A percentile compares a stretch with the other conserved stretches of the same genome.
Evolutionary conservation across 257 asterid species (phyloP).

Genomic region (Penstemon eatonii): DNA sequence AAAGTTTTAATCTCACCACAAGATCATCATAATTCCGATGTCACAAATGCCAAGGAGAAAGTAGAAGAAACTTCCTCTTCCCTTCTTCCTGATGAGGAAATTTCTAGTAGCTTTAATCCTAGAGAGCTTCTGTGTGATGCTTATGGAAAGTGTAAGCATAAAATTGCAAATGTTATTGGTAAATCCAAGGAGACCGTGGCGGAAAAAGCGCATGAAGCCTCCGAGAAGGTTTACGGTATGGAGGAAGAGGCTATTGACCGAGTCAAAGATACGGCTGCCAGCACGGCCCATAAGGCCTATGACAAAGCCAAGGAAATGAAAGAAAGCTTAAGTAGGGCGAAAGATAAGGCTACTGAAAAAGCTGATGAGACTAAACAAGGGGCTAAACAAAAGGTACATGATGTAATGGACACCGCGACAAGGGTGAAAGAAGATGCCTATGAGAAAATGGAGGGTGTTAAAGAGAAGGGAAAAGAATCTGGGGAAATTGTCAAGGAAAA

Average conservation of each 20-base stretch:
- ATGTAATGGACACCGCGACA: neutral
- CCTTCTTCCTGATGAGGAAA: slow-evolving; percentile 18
- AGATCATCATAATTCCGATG: slow-evolving; percentile 25
- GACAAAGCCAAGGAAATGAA: slow-evolving; percentile 27
- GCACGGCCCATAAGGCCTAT: neutral
- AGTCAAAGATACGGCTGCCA: slow-evolving; percentile 2
- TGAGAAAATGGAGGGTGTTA: slow-evolving; percentile 22
- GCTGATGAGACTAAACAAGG: neutral
- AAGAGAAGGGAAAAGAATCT: slow-evolving; percentile 29
- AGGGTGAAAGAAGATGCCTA: neutral
- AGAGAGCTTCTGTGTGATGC: slow-evolving; percentile 64
- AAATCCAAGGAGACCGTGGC: slow-evolving; percentile 29
- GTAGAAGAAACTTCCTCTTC: neutral
- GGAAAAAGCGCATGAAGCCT: no score
- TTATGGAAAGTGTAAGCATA: slow-evolving; percentile 47
- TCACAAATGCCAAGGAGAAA: neutral
- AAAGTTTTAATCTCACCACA: slow-evolving; percentile 57
- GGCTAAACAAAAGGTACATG: slow-evolving; percentile 18
- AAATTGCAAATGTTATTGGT: slow-evolving; percentile 38
- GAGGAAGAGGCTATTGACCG: slow-evolving; percentile 30
- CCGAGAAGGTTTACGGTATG: slow-evolving; percentile 9
- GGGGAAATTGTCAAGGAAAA: slow-evolving; percentile 25
- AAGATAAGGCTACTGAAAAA: slow-evolving; percentile 11
- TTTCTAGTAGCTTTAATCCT: slow-evolving; percentile 23
- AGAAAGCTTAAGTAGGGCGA: slow-evolving; percentile 27